Base-by-base conservation (phyloP, 1,139 yeast species). In the Hanseniaspora uvarum region DNA sequence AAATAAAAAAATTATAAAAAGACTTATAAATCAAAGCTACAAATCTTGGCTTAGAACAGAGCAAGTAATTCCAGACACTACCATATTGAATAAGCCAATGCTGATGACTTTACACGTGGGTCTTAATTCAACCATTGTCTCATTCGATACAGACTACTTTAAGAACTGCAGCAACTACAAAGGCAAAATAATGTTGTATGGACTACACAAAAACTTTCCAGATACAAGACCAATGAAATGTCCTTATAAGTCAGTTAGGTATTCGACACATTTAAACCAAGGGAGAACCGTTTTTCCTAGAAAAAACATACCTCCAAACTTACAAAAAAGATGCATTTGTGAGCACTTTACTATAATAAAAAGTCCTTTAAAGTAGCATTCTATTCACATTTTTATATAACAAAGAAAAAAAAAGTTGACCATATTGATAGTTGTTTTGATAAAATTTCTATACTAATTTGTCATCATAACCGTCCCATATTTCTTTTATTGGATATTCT, bases 321-420 rank as follows among this genome's bases (percentile, higher is more conserved):
- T 16, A 14, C 53, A 49, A 18, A 49, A 41, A 28, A 41, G 41
- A 49, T 49, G 53, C n/a, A 21, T 49, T 11, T 49, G 53, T 28
- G 47, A 49, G 18, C 38, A 33, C n/a, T 49, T 49, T 26, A 19
- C 28, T n/a, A 49, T 49, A 26, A 43, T 16, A 21, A 43, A 43
- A 28, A 49, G 53, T 34, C 47, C 43, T 26, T 36, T 49, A 21
- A 48, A 14, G 21, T 16, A 44, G 3, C 11, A 10, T 18, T 28
- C n/a, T 26, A 7, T 24, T 14, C 12, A 14, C 19, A 24, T 28
- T 14, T 6, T 37, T 41, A 28, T 41, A 30, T 18, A 41, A 41
- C 23, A 41, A 41, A 41, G 11, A 11, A 16, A 16, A 14, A n/a
- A 24, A 40, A 24, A n/a, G n/a, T n/a, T n/a, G n/a, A n/a, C n/a